phyloP scores from a whole-genome alignment of 352 stramenopile genomes.

The Phytopythium chamaehyphon region DNA sequence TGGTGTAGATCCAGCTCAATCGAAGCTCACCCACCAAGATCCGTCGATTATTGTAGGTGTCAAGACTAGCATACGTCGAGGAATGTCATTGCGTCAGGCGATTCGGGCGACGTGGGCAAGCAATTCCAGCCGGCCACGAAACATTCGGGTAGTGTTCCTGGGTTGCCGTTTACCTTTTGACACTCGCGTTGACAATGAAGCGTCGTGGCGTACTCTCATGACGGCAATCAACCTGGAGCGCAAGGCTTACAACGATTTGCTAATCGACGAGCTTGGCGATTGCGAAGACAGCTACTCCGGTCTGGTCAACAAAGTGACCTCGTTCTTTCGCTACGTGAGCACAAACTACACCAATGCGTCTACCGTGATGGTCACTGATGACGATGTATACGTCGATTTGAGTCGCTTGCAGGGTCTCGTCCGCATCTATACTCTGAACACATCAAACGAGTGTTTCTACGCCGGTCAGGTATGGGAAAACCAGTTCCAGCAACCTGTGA shows the following conservation, averaged over 20 bases:
- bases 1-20: not conserved
- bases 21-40: not conserved
- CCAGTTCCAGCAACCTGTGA: constrained; percentile 8
- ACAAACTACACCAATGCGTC: constrained; percentile 1
- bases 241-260: constrained; percentile 17
- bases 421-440: not conserved
- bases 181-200: not conserved
- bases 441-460: constrained; percentile 13
- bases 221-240: not conserved
- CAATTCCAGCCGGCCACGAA: not conserved
- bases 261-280: constrained; percentile 31
- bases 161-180: not conserved
- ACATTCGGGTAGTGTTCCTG: constrained; percentile 1
- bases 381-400: constrained; percentile 52
- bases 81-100: constrained; percentile 13
- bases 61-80: constrained; percentile 27
- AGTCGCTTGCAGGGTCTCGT: constrained; percentile 14
- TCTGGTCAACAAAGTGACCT: constrained; percentile 42
- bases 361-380: constrained; percentile 56
- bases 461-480: constrained; percentile 27
- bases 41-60: constrained; percentile 25
- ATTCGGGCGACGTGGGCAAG: constrained; percentile 27
- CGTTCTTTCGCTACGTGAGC: constrained; percentile 34
- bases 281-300: constrained; percentile 40
- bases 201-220: not conserved